These are phyloP conservation scores for Candida dendrica DNA, from an alignment of 805 yeast species.

Conservation along the genomic window DNA sequence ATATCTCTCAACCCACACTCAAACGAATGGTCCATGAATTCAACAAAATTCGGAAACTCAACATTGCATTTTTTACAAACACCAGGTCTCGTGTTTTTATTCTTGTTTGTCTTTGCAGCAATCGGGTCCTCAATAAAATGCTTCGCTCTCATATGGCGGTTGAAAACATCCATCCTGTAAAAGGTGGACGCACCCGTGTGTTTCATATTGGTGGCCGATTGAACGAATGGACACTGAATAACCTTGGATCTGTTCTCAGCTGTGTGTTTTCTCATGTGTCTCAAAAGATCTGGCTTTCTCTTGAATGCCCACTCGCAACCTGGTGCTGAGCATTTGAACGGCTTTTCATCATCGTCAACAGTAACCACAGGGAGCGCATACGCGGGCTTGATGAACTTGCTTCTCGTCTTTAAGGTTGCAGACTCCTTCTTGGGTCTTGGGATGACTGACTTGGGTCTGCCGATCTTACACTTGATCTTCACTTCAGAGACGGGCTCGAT, in stretches of 20 bases:
- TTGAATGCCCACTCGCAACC: conserved; percentile 67
- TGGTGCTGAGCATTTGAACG: conserved; percentile 26
- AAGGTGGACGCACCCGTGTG: conserved; percentile 75
- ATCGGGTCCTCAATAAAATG: conserved; percentile 49
- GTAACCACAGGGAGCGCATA: background rate
- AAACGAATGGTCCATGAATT: conserved; percentile 57
- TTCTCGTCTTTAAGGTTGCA: background rate
- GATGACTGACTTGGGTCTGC: background rate
- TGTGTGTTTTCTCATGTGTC: conserved; percentile 58
- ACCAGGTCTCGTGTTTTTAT: conserved; percentile 42
- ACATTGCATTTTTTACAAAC: conserved; percentile 61
- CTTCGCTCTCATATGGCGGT: conserved; percentile 63
- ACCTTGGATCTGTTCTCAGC: conserved; percentile 29
- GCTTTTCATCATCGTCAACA: conserved; percentile 10
- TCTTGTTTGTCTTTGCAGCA: conserved; percentile 20
- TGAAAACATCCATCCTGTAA: conserved; percentile 65
- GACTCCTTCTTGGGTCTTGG: background rate
- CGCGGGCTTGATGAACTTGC: too few relatives aligned
- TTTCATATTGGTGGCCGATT: conserved; percentile 62
- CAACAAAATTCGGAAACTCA: conserved; percentile 45
- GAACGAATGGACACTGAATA: conserved; percentile 67
- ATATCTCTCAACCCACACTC: conserved; percentile 41
- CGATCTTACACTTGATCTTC: too few relatives aligned
- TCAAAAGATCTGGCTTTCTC: conserved; percentile 59
- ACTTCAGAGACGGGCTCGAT: too few relatives aligned